Base-by-base conservation (phyloP, 2,329 filamentous ascomycete species). In the Venturia effusa region DNA sequence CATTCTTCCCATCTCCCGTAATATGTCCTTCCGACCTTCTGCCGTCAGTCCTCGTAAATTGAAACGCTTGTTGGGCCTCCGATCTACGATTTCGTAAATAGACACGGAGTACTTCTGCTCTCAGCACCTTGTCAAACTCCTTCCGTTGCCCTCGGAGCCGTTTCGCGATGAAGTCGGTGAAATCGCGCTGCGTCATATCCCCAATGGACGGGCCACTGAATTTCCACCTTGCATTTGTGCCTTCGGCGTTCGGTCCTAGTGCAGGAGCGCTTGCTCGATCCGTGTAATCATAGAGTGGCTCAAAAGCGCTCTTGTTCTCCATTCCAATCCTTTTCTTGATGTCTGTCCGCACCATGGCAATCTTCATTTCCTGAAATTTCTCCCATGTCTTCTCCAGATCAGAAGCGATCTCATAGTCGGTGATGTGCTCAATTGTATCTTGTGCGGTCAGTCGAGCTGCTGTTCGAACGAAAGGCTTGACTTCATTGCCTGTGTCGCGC, bases 371-470 rank as follows among this genome's bases (percentile, higher is more conserved):
- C 73, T 91, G 88, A 78, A 88, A 97, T 79, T 97, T 97, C 72
- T 86, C 81, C 64, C 95, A 79, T 8, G 90, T 92, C 68, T 91
- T 78, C 61, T 87, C 84, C 75, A 96, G 90, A 74, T 96, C 90
- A 64, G 87, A 84, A 0, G 92, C 89, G 43, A 89, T 92, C 67
- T 85, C 82, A 75, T 92, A 97, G 71, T 97, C 92, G 71, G 92
- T 96, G 68, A 97, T 83, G 73, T 92, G 88, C 76, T 97, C 92
- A 69, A 86, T 83, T 1, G 90, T 89, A 78, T 97, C 93, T 67
- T 96, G 82, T 66, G 88, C 83, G 70, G 85, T 86, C 68, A 97
- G 78, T 67, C 90, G 85, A 63, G 96, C 83, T 10, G 37, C 32
- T 17, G 37, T 63, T 41, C 43, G 61, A 17, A 45, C 39, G 41